Conservation (phyloP, 176 grass and related monocot species). For the Triticum dicoccoides region DNA sequence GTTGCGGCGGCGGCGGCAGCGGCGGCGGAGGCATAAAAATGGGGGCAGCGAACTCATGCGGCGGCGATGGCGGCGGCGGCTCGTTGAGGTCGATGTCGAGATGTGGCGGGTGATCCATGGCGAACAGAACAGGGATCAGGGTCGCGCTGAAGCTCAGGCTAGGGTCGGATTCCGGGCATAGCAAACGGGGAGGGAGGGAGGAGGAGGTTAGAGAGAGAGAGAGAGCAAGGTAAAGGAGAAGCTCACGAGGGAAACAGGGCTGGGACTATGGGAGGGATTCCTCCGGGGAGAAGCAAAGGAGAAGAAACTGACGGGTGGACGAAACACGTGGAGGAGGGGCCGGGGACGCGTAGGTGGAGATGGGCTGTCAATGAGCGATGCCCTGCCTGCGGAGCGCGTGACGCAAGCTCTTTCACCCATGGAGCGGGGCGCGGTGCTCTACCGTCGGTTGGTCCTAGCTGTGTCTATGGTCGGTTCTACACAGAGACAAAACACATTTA, state of each 20-base stretch:
- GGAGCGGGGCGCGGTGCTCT: background rate
- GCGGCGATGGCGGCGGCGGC: slow-evolving; percentile 28
- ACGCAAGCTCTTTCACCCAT: background rate
- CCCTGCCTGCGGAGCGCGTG: background rate
- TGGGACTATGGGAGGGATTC: too few relatives aligned
- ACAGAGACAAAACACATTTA: too few relatives aligned
- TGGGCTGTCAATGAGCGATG: too few relatives aligned
- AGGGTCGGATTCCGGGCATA: background rate
- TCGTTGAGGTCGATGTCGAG: slow-evolving; percentile 93
- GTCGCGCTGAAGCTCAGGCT: slow-evolving; percentile 1
- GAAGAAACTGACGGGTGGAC: background rate
- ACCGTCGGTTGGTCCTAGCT: too few relatives aligned
- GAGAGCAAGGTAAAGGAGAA: background rate
- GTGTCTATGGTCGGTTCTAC: too few relatives aligned
- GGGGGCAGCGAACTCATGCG: background rate
- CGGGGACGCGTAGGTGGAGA: too few relatives aligned
- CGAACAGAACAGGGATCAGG: background rate
- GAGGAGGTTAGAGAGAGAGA: too few relatives aligned
- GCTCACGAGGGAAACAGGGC: slow-evolving; percentile 32
- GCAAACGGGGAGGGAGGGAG: slow-evolving; percentile 5
- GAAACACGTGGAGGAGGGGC: too few relatives aligned
- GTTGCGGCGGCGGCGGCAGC: background rate
- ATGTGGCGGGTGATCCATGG: slow-evolving; percentile 55
- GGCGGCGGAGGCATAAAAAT: background rate
- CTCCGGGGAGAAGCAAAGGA: too few relatives aligned